phyloP scores from a whole-genome alignment of 2,329 filamentous ascomycete genomes.

The Ceratocystis colombiana region DNA sequence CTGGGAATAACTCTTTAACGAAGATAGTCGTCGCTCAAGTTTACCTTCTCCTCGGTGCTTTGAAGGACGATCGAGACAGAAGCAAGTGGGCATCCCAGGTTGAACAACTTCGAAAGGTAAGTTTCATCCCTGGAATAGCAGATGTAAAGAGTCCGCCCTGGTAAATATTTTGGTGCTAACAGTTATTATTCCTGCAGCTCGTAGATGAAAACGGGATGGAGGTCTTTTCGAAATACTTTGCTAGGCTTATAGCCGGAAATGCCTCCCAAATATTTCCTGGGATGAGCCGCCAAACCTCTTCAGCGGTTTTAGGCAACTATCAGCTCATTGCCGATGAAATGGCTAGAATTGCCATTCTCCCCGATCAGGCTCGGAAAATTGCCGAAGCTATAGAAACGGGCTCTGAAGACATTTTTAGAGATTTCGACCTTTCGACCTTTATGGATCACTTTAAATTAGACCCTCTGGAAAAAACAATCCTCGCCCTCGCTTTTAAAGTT shows the following conservation, averaged over 20 bases:
- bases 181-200: conserved; percentile 46
- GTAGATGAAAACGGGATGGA: conserved; percentile 99
- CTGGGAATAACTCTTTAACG: conserved; percentile 57
- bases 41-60: conserved; percentile 82
- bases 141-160: neutral
- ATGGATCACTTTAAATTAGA: conserved; percentile 94
- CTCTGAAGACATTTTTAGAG: conserved; percentile 86
- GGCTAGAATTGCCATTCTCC: conserved; percentile 70
- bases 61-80: conserved; percentile 86
- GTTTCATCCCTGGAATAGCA: conserved; percentile 28
- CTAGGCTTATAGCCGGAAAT: conserved; percentile 84
- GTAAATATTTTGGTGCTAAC: neutral
- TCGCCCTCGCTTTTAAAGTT: conserved; percentile 80
- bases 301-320: conserved; percentile 54
- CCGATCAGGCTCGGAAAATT: conserved; percentile 77
- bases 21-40: conserved; percentile 95
- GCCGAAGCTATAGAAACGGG: conserved; percentile 85
- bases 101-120: conserved; percentile 84
- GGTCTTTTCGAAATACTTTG: conserved; percentile 92
- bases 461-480: conserved; percentile 72
- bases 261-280: conserved; percentile 82
- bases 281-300: conserved; percentile 57
- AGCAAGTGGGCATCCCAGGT: conserved; percentile 87
- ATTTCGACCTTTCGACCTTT: conserved; percentile 92
- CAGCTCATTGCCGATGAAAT: conserved; percentile 73